Conservation (phyloP, 2,329 filamentous ascomycete genomes). For the Tolypocladium tundrense region DNA sequence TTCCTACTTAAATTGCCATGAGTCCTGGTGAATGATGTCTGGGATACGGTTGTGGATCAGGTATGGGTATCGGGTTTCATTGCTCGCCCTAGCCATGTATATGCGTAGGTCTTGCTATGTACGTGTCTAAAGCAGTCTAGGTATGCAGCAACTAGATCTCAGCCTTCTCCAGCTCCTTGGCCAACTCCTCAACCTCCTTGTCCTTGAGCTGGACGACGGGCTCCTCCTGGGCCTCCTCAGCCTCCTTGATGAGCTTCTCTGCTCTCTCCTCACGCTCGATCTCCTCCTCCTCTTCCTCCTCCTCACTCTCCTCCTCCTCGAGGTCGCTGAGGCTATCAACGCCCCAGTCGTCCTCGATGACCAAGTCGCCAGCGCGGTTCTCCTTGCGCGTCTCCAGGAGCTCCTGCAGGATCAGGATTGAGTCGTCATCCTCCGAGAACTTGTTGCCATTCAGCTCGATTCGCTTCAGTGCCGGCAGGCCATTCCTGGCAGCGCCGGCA, state of each 20-base stretch:
- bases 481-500: slow-evolving; percentile 53
- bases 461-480: slow-evolving; percentile 67
- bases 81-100: slow-evolving; percentile 10
- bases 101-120: not conserved
- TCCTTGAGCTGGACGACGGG: slow-evolving; percentile 62
- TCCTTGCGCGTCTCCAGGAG: slow-evolving; percentile 72
- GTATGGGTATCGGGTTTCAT: slow-evolving; percentile 19
- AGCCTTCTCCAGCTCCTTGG: slow-evolving; percentile 66
- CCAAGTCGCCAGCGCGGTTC: slow-evolving; percentile 50
- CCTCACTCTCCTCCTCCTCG: slow-evolving; percentile 62
- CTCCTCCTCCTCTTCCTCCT: slow-evolving; percentile 60
- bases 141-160: slow-evolving; percentile 27
- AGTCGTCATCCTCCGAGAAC: slow-evolving; percentile 75
- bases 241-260: slow-evolving; percentile 60
- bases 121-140: slow-evolving; percentile 2
- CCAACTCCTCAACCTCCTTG: slow-evolving; percentile 71
- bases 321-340: slow-evolving; percentile 81
- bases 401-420: slow-evolving; percentile 56
- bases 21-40: not conserved
- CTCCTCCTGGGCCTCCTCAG: slow-evolving; percentile 62
- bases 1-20: no score
- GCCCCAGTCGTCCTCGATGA: slow-evolving; percentile 75
- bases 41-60: not conserved
- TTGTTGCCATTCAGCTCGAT: slow-evolving; percentile 96
- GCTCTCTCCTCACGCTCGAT: slow-evolving; percentile 51